Conservation (phyloP, 2,329 filamentous ascomycete species). For the Phialocephala sp. region DNA sequence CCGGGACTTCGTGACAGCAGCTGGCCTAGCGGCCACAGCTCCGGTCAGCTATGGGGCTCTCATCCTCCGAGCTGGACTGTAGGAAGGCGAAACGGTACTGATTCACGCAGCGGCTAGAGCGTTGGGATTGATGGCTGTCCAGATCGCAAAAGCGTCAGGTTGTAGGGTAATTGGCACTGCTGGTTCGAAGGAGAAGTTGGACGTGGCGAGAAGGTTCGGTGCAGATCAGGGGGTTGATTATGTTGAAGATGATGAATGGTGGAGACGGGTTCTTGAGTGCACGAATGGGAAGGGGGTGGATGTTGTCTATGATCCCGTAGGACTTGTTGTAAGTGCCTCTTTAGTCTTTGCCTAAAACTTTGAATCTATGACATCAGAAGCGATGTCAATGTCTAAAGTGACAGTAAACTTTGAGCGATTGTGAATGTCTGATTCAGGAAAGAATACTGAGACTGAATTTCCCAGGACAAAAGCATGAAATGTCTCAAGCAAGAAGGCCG, state of each 20-base stretch:
- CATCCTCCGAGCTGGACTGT: constrained; percentile 29
- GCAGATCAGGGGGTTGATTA: constrained; percentile 52
- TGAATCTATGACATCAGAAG: not conserved
- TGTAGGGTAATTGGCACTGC: constrained; percentile 60
- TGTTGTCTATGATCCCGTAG: constrained; percentile 63
- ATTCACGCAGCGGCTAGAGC: constrained; percentile 44
- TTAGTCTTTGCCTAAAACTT: not conserved
- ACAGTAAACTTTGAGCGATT: not conserved
- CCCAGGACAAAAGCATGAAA: constrained; percentile 53
- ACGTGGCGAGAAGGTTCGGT: constrained; percentile 47
- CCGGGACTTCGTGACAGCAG: constrained; percentile 33
- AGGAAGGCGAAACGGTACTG: constrained; percentile 40
- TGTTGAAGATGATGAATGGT: constrained; percentile 50
- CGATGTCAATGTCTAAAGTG: not conserved
- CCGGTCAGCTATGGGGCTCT: constrained; percentile 37
- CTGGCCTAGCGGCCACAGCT: constrained; percentile 37
- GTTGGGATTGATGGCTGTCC: constrained; percentile 58
- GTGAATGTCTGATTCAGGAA: not conserved
- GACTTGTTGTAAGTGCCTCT: constrained; percentile 48
- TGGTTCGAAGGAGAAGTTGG: constrained; percentile 52
- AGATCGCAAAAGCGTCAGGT: constrained; percentile 58
- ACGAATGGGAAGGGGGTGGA: constrained; percentile 59
- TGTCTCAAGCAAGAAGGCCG: constrained; percentile 59
- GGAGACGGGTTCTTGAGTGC: constrained; percentile 52
- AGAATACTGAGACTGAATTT: not conserved